phyloP scores from a whole-genome alignment of 257 asterid genomes.

The Linaria vulgaris region DNA sequence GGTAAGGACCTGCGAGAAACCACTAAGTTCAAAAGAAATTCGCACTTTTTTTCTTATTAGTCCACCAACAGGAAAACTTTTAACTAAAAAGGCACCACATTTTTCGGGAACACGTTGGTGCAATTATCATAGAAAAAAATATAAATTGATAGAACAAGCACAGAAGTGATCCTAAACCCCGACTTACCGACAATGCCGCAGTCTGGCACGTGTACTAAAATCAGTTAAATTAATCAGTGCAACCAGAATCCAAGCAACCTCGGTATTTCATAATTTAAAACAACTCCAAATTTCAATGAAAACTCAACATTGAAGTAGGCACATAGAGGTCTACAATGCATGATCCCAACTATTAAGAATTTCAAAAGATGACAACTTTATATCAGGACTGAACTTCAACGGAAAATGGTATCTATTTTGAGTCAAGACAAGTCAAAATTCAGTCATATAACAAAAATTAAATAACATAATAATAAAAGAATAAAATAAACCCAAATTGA shows the following conservation, averaged over 20 bases:
- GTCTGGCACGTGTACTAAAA: not conserved
- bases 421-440: no score
- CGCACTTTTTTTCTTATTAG: not conserved
- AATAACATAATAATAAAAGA: no score
- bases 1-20: slow-evolving; percentile 71
- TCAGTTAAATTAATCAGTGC: not conserved
- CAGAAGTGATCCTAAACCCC: not conserved
- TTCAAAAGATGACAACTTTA: no score
- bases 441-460: no score
- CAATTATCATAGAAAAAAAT: slow-evolving; percentile 4
- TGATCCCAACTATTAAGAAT: no score
- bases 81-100: not conserved
- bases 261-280: no score
- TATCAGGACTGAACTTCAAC: no score
- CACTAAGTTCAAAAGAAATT: slow-evolving; percentile 20
- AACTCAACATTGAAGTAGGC: no score
- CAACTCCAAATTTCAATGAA: no score
- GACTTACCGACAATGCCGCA: not conserved
- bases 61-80: slow-evolving; percentile 13
- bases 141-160: not conserved
- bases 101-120: slow-evolving; percentile 6
- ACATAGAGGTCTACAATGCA: no score
- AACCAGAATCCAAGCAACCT: slow-evolving; percentile 15
- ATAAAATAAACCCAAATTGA: no score
- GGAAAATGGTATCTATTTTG: not conserved